phyloP scores from a whole-genome alignment of 1,139 yeast genomes.

The Pichia sp. region DNA sequence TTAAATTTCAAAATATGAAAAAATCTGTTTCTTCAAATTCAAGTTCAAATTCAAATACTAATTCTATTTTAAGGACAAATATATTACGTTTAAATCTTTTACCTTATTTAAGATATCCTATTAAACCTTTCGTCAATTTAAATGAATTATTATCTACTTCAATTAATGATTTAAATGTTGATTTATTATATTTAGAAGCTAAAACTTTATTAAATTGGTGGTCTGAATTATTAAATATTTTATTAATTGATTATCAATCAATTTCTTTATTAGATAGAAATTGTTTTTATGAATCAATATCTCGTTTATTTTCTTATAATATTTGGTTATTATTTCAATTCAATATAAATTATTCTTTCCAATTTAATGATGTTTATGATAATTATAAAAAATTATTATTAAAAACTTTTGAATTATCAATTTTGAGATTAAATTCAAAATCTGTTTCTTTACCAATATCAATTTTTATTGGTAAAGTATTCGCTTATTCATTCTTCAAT shows the following conservation, averaged over 20 bases:
- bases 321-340: slow-evolving; percentile 48
- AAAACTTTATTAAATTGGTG: slow-evolving; percentile 54
- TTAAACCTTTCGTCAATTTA: slow-evolving; percentile 4
- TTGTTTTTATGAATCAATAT: slow-evolving; percentile 69
- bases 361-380: slow-evolving; percentile 10
- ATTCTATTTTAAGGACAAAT: slow-evolving; percentile 56
- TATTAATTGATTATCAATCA: slow-evolving; percentile 31
- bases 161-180: slow-evolving; percentile 10
- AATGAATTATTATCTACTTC: slow-evolving; percentile 10
- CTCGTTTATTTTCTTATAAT: slow-evolving; percentile 54
- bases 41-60: neutral
- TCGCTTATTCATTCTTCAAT: slow-evolving; percentile 60
- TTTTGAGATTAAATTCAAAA: slow-evolving; percentile 48
- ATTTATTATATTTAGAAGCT: slow-evolving; percentile 13
- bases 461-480: slow-evolving; percentile 76
- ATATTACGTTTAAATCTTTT: slow-evolving; percentile 57
- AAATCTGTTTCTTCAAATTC: slow-evolving; percentile 6
- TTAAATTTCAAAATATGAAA: slow-evolving; percentile 45
- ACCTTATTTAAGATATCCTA: slow-evolving; percentile 43
- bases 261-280: slow-evolving; percentile 51
- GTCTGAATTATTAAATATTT: slow-evolving; percentile 44
- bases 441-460: slow-evolving; percentile 52
- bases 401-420: slow-evolving; percentile 52
- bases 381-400: slow-evolving; percentile 36
- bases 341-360: slow-evolving; percentile 2